Evolutionary conservation across 495 filamentous ascomycete species (phyloP), one percentile per base, ranked within the genome.

Genomic region (Ramalina peruviana): DNA sequence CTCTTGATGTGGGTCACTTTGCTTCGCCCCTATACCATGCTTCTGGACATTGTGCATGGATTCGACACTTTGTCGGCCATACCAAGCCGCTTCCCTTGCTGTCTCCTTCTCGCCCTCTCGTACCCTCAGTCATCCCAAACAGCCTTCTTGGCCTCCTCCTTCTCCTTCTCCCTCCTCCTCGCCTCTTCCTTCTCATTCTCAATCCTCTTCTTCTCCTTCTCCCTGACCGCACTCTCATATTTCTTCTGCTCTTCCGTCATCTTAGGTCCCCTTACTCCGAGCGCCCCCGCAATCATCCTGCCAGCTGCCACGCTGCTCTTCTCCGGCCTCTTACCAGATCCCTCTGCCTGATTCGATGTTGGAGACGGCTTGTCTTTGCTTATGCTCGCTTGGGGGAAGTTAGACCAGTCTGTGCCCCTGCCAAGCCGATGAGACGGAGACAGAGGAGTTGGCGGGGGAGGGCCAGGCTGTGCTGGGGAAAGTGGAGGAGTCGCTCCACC

Each of bases 231-330:
- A 46, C 73, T 72, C 60, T 98, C 92, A 62, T 94, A 98, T 54
- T 84, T 83, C 51, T 72, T 70, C 72, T 94, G 82, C 67, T 96
- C 90, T 59, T 94, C 87, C 11, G 85, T 96, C 60, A 75, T 73
- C 70, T 78, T 83, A 26, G 85, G 86, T 33, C 85, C 78, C 52
- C 78, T 76, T 38, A 97, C 77, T 4, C 92, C 92, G 57, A 98
- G 68, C 6, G 83, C 92, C 20, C 79, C 85, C 0, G 88, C 87
- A 60, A 98, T 96, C 80, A 98, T 72, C 54, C 92, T 73, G 49
- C 83, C 76, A 23, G 92, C 92, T 40, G 90, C 86, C 3, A 88
- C 87, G 52, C 89, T 92, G 51, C 89, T 89, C 67, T 92, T 98
- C 67, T 93, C 88, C 0, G 88, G 92, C 49, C 88, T 40, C 68